phyloP scores from a whole-genome alignment of 768 basidiomycete genomes.

The Boletus rubroflammeus region DNA sequence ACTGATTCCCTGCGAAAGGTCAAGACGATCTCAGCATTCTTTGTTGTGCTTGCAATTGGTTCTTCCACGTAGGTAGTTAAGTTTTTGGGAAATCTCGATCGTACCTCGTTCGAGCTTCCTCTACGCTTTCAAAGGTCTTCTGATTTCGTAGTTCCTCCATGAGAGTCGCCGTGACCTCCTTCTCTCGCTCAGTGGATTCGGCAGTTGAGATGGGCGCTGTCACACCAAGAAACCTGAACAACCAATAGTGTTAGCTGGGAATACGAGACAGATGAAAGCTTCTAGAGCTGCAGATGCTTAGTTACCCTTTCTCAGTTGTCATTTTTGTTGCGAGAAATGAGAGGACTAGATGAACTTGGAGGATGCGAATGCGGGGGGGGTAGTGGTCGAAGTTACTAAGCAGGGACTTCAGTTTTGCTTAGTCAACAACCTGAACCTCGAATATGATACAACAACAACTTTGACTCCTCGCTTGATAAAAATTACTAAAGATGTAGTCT shows the following conservation, averaged over 20 bases:
- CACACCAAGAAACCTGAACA: conserved; percentile 68
- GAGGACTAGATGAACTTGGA: conserved; percentile 4
- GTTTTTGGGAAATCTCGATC: conserved; percentile 17
- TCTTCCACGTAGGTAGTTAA: conserved; percentile 2
- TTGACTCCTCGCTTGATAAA: neutral
- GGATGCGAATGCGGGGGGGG: conserved; percentile 8
- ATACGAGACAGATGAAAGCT: neutral
- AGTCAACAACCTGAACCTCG: too few relatives aligned
- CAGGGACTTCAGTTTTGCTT: conserved; percentile 18
- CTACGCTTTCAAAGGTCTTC: conserved; percentile 85
- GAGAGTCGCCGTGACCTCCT: conserved; percentile 76
- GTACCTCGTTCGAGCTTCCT: conserved; percentile 85
- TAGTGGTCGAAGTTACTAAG: conserved; percentile 15
- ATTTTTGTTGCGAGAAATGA: conserved; percentile 24
- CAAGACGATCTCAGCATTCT: conserved; percentile 21
- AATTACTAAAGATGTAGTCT: neutral
- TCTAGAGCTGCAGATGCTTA: conserved; percentile 8
- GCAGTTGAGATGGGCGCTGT: conserved; percentile 79
- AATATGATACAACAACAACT: too few relatives aligned
- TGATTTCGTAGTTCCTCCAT: conserved; percentile 89
- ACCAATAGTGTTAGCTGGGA: conserved; percentile 8
- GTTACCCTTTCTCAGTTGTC: conserved; percentile 43
- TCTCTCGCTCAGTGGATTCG: conserved; percentile 75
- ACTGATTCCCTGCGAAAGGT: conserved; percentile 75
- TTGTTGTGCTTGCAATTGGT: neutral